Conservation (phyloP, 2,329 filamentous ascomycete genomes). For the Fusarium graminum region DNA sequence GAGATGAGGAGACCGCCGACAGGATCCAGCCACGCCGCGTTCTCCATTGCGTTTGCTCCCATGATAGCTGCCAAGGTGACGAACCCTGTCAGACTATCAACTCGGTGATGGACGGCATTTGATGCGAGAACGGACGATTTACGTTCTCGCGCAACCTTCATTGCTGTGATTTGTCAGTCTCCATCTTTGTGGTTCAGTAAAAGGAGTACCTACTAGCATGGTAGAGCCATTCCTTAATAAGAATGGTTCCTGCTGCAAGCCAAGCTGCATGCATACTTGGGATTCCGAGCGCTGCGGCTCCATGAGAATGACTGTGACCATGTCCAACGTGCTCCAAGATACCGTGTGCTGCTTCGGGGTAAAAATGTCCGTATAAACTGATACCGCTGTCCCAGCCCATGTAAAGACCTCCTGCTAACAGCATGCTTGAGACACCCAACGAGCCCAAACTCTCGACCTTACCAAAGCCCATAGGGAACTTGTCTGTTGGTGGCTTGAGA, state of each 20-base stretch:
- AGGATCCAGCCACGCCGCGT: slow-evolving; percentile 93
- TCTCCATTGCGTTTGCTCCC: slow-evolving; percentile 86
- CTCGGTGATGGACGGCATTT: slow-evolving; percentile 95
- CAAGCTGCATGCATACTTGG: slow-evolving; percentile 95
- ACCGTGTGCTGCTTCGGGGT: slow-evolving; percentile 76
- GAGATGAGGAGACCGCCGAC: slow-evolving; percentile 94
- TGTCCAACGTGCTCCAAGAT: slow-evolving; percentile 71
- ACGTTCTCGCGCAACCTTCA: slow-evolving; percentile 94
- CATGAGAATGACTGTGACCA: slow-evolving; percentile 75
- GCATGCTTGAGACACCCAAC: slow-evolving; percentile 90
- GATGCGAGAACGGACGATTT: slow-evolving; percentile 96
- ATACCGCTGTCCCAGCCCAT: slow-evolving; percentile 85
- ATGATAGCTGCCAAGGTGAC: slow-evolving; percentile 91
- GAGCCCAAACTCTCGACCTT: slow-evolving; percentile 98
- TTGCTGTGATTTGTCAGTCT: slow-evolving; percentile 68
- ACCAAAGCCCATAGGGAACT: slow-evolving; percentile 92
- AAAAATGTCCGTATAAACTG: slow-evolving; percentile 78
- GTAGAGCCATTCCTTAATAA: slow-evolving; percentile 97
- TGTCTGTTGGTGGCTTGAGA: slow-evolving; percentile 82
- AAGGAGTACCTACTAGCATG: slow-evolving; percentile 81
- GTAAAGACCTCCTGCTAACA: slow-evolving; percentile 89
- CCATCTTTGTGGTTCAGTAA: neutral
- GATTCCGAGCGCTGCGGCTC: slow-evolving; percentile 58
- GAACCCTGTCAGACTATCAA: slow-evolving; percentile 95
- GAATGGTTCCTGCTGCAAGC: slow-evolving; percentile 89